phyloP scores from a whole-genome alignment of 305 asterid genomes.

The Rubia balearica region DNA sequence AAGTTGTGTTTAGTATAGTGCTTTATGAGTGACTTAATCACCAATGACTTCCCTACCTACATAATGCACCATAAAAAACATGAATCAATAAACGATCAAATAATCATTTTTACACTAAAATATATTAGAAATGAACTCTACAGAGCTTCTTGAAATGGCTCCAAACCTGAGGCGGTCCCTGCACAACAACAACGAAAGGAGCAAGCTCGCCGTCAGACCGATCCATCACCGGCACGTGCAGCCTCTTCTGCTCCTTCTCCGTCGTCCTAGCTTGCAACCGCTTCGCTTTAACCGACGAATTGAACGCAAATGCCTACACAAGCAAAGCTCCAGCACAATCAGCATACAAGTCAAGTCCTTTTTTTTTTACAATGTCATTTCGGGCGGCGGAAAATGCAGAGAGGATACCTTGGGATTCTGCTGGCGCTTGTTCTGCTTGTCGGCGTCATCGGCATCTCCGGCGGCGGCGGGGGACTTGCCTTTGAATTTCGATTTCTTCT shows the following conservation, averaged over 20 bases:
- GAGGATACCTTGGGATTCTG: constrained; percentile 57
- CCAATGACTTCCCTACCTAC: constrained; percentile 91
- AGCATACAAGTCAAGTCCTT: not conserved
- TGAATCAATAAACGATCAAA: not conserved
- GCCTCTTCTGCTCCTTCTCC: constrained; percentile 91
- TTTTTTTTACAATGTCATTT: not conserved
- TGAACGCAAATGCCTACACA: constrained; percentile 75
- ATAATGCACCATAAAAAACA: constrained; percentile 13
- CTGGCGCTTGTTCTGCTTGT: constrained; percentile 44
- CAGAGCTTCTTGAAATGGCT: not conserved
- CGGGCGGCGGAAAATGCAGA: not conserved
- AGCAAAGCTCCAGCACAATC: not conserved
- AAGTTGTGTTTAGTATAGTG: constrained; percentile 89
- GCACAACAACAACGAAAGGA: constrained; percentile 83
- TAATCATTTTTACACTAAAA: not conserved
- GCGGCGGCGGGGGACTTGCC: constrained; percentile 24
- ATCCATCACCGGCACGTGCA: constrained; percentile 79
- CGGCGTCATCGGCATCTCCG: constrained; percentile 8
- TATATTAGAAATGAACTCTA: too few species aligned
- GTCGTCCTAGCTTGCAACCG: constrained; percentile 67
- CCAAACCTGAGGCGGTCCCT: constrained; percentile 91
- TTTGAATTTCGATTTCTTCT: constrained; percentile 55
- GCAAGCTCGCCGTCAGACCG: constrained; percentile 82
- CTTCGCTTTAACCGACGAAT: constrained; percentile 76
- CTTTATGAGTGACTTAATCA: constrained; percentile 76